Conservation (phyloP, 352 stramenopile species). For the Pythium brachiatum region DNA sequence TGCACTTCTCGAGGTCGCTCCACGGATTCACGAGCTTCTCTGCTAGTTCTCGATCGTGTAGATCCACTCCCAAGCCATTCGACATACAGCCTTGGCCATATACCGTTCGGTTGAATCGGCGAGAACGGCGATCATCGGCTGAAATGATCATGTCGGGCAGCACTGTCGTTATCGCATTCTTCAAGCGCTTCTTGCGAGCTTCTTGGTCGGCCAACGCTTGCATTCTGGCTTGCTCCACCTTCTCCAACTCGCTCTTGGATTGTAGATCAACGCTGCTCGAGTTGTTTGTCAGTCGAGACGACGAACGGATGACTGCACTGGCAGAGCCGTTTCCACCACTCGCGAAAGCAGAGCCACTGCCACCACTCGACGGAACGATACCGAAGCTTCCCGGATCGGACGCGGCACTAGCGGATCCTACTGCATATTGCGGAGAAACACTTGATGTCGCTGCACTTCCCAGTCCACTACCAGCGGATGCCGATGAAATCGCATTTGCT, state of each 20-base stretch:
- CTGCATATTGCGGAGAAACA: not conserved
- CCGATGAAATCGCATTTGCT: not conserved
- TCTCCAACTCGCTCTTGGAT: slow-evolving; percentile 72
- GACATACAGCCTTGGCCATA: slow-evolving; percentile 67
- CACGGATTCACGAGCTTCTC: slow-evolving; percentile 92
- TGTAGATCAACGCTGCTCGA: slow-evolving; percentile 68
- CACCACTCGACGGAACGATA: slow-evolving; percentile 1
- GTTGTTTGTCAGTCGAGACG: slow-evolving; percentile 85
- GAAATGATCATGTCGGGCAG: slow-evolving; percentile 85
- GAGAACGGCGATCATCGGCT: slow-evolving; percentile 41
- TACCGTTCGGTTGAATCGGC: slow-evolving; percentile 47
- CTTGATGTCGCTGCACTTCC: not conserved
- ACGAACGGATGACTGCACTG: slow-evolving; percentile 57
- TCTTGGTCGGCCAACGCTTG: slow-evolving; percentile 79
- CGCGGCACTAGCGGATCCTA: not conserved
- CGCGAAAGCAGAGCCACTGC: not conserved
- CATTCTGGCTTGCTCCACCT: slow-evolving; percentile 75
- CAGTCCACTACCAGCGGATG: too few species aligned
- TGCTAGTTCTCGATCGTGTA: slow-evolving; percentile 58
- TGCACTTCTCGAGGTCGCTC: slow-evolving; percentile 99
- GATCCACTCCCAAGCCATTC: slow-evolving; percentile 60
- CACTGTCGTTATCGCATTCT: slow-evolving; percentile 80
- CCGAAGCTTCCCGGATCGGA: not conserved
- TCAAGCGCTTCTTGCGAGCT: slow-evolving; percentile 75
- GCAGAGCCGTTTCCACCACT: slow-evolving; percentile 20